Evolutionary conservation across 495 filamentous ascomycete species (phyloP), one percentile per base, ranked within the genome.

Genomic region (Aspergillus haitiensis): DNA sequence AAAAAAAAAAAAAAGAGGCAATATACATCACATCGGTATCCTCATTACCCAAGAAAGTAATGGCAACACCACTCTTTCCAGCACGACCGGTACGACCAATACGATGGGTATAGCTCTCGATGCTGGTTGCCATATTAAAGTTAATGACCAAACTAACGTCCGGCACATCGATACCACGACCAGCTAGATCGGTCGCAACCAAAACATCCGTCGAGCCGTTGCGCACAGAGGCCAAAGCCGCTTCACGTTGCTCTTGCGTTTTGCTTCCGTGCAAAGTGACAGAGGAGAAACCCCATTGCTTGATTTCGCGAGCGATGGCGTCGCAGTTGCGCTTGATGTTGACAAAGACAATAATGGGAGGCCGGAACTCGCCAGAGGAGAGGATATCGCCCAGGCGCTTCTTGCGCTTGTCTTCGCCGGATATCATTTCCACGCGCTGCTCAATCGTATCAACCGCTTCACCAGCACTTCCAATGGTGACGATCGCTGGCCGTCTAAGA

Each of bases 251-350:
- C 54, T 97, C 95, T 69, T 99, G 94, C 1, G 92, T 95, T 73
- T 99, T 99, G 75, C 84, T 87, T 60, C 95, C 94, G 72, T 98
- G 94, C 37, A 99, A 77, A 0, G 93, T 98, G 67, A 95, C 93
- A 1, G 89, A 86, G 12, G 86, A 90, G 76, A 91, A 93, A 64
- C 95, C 95, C 84, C 93, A 91, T 55, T 92, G 86, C 69, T 96
- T 96, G 81, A 99, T 94, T 69, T 98, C 93, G 58, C 90, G 82
- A 1, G 94, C 94, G 34, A 99, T 87, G 55, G 93, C 91, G 72
- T 99, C 94, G 78, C 92, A 97, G 78, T 98, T 98, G 60, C 93
- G 90, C 74, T 98, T 99, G 88, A 98, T 97, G 73, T 99, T 99
- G 82, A 99, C 94, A 70, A 99, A 99, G 53, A 98, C 94, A 69